Conservation (phyloP, 352 stramenopile species). For the Vaucheria bursata region DNA sequence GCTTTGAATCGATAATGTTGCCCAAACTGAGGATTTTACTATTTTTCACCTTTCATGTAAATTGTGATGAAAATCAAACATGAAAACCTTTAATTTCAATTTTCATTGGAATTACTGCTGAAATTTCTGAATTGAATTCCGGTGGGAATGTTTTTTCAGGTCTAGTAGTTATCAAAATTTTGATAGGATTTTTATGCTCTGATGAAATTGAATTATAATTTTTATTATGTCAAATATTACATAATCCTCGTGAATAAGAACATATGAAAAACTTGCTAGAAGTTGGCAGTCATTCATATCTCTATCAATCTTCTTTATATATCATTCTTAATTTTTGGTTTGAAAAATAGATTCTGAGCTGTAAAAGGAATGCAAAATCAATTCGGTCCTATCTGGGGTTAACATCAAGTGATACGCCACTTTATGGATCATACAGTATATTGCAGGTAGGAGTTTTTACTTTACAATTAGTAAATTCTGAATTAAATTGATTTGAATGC, state of each 20-base stretch:
- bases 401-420: constrained; percentile 4
- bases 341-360: constrained; percentile 11
- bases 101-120: too few species aligned
- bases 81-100: too few species aligned
- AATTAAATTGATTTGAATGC: too few species aligned
- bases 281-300: not conserved
- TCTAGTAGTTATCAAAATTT: not conserved
- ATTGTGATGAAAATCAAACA: too few species aligned
- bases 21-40: too few species aligned
- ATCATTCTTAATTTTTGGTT: too few species aligned
- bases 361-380: constrained; percentile 1
- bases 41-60: too few species aligned
- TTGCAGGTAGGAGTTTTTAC: too few species aligned
- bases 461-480: too few species aligned
- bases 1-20: too few species aligned
- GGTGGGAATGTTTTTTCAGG: not conserved
- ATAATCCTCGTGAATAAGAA: not conserved
- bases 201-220: not conserved
- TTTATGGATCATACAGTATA: not conserved
- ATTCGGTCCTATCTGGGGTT: not conserved
- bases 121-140: too few species aligned
- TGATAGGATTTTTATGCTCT: not conserved
- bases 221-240: not conserved
- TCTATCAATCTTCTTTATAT: too few species aligned
- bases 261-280: not conserved